Conservation (phyloP, 306 rosid species). For the Castanopsis chinensis region DNA sequence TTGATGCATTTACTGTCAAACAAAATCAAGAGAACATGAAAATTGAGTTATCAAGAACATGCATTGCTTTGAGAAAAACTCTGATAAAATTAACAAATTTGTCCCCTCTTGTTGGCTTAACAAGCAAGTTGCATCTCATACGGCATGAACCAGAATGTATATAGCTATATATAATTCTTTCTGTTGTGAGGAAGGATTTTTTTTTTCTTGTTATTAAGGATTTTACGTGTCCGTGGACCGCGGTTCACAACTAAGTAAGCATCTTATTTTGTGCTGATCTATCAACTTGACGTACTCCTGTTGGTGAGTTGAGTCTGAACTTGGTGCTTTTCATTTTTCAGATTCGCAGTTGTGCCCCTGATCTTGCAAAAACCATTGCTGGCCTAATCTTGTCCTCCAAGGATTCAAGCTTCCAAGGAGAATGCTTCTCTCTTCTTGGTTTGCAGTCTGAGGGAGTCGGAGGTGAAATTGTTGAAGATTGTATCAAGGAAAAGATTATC, state of each 20-base stretch:
- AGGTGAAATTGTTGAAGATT: slow-evolving; percentile 49
- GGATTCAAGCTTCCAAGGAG: slow-evolving; percentile 64
- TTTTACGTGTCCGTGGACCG: slow-evolving; percentile 3
- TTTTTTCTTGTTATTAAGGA: not conserved
- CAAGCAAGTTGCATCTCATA: not conserved
- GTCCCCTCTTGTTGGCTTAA: not conserved
- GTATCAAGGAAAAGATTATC: slow-evolving; percentile 58
- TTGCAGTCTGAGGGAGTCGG: slow-evolving; percentile 56
- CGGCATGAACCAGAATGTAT: not conserved
- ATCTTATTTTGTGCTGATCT: not conserved
- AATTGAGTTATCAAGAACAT: slow-evolving; percentile 2
- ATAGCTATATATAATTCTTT: not conserved
- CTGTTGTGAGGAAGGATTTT: not conserved
- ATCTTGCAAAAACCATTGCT: slow-evolving; percentile 78
- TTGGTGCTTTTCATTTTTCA: slow-evolving; percentile 34
- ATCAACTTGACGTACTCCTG: not conserved
- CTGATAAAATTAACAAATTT: not conserved
- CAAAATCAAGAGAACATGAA: slow-evolving; percentile 6
- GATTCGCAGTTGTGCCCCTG: slow-evolving; percentile 77
- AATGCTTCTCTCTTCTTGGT: slow-evolving; percentile 83
- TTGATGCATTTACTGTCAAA: not conserved
- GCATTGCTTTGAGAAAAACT: slow-evolving; percentile 7
- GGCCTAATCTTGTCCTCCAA: slow-evolving; percentile 73
- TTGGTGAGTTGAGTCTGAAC: slow-evolving; percentile 1
- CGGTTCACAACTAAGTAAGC: not conserved